These are phyloP conservation scores for Lepraria neglecta DNA, from an alignment of 495 filamentous ascomycete species.

Conservation along the genomic window DNA sequence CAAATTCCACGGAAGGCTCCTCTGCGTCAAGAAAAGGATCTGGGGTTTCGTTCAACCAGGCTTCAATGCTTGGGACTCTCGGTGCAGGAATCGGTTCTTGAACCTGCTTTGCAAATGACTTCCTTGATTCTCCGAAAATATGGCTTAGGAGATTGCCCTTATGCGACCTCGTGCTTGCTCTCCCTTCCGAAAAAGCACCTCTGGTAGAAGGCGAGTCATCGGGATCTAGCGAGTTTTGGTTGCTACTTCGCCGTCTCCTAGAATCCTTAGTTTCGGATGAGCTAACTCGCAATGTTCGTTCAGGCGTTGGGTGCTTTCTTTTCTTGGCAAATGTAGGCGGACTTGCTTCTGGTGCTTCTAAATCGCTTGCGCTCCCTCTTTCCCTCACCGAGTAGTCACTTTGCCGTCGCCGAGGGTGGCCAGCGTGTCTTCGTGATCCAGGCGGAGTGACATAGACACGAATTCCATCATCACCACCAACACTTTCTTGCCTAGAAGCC, in stretches of 20 bases:
- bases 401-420: conserved; percentile 18
- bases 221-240: conserved; percentile 11
- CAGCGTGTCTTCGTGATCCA: conserved; percentile 13
- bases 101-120: conserved; percentile 51
- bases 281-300: background rate
- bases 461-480: conserved; percentile 24
- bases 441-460: conserved; percentile 26
- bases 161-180: conserved; percentile 32
- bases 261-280: background rate
- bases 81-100: conserved; percentile 48
- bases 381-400: conserved; percentile 17
- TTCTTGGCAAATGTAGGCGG: background rate
- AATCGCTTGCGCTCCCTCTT: background rate
- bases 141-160: conserved; percentile 47
- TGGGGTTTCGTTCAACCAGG: conserved; percentile 65
- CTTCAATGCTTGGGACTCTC: conserved; percentile 58
- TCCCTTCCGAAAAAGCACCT: conserved; percentile 12
- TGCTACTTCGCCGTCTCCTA: background rate
- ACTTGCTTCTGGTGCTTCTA: conserved; percentile 4
- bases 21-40: conserved; percentile 63
- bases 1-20: conserved; percentile 38
- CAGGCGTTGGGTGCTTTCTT: conserved; percentile 14
- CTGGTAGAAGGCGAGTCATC: conserved; percentile 12
- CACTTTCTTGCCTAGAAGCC: conserved; percentile 22
- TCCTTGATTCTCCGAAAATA: conserved; percentile 47